Base-by-base conservation (phyloP, 805 yeast species). In the Saturnispora diversa region DNA sequence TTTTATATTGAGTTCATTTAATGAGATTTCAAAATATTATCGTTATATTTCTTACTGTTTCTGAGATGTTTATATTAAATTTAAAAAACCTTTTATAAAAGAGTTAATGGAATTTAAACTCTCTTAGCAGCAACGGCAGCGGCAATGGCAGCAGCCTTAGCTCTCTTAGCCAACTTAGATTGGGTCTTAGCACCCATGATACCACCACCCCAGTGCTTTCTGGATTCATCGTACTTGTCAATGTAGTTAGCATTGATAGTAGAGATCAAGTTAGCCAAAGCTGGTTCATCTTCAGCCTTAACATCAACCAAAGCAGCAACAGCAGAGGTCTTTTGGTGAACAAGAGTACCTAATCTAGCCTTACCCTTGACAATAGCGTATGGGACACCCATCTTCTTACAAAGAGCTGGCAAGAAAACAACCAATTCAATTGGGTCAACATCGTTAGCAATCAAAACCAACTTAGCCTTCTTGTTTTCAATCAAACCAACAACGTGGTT, bases 121-220 rank as follows among this genome's bases (percentile, higher is more conserved):
- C 37, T 42, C 41, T 37, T 32, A 37, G 42, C 35, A 29, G 47
- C 42, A 32, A 46, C 37, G 35, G 95, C 84, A 36, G 47, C 50
- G 73, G 96, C 94, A 62, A 94, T 94, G 40, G 51, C 49, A 35
- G 50, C 53, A 27, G 30, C 70, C 70, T 72, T 77, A 54, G 77
- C 80, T 64, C 68, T 78, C 80, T 83, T 84, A 59, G 76, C 88
- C 9, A 34, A 16, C 22, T 34, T 34, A 24, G 80, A 90, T 62
- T 75, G 77, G 63, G 97, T 86, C 77, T 90, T 92, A 59, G 83
- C 72, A 70, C 97, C 96, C 78, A 92, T 74, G 70, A 86, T 65
- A 78, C 98, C 98, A 77, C 98, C 98, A 78, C 97, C 97, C 98
- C 98, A 90, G 82, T 86, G 95, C 75, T 85, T 87, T 80, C 94